Evolutionary conservation across 176 grass and related monocot genomes (phyloP).

Genomic region (Saccharum officinarum): DNA sequence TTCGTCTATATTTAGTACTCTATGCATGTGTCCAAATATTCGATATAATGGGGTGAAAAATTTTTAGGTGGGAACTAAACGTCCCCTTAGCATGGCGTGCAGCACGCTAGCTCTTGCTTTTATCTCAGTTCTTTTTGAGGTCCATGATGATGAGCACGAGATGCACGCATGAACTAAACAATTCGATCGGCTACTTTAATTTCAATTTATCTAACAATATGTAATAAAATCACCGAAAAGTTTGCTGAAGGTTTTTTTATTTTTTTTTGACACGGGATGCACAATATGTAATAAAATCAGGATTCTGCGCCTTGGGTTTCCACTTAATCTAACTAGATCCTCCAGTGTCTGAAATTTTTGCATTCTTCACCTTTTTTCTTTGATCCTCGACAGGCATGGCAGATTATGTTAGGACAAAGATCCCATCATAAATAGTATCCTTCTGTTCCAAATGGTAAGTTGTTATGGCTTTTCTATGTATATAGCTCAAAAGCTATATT

Average conservation of each 20-base stretch:
- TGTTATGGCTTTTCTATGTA: too few species aligned
- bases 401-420: not conserved
- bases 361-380: not conserved
- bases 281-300: not conserved
- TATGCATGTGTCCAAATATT: too few species aligned
- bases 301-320: not conserved
- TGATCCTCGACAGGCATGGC: not conserved
- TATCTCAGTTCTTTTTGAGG: not conserved
- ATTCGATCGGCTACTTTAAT: not conserved
- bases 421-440: too few species aligned
- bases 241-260: not conserved
- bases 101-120: not conserved
- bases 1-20: too few species aligned
- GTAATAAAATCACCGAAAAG: not conserved
- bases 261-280: not conserved
- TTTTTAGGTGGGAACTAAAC: too few species aligned
- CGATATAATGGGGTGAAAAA: too few species aligned
- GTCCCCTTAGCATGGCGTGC: conserved; percentile 13
- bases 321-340: not conserved
- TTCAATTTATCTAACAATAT: not conserved
- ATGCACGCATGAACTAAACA: not conserved
- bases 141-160: not conserved
- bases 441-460: too few species aligned
- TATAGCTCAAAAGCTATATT: too few species aligned
- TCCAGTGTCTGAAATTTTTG: not conserved